phyloP scores from a whole-genome alignment of 257 asterid species.

The Penstemon davidsonii region DNA sequence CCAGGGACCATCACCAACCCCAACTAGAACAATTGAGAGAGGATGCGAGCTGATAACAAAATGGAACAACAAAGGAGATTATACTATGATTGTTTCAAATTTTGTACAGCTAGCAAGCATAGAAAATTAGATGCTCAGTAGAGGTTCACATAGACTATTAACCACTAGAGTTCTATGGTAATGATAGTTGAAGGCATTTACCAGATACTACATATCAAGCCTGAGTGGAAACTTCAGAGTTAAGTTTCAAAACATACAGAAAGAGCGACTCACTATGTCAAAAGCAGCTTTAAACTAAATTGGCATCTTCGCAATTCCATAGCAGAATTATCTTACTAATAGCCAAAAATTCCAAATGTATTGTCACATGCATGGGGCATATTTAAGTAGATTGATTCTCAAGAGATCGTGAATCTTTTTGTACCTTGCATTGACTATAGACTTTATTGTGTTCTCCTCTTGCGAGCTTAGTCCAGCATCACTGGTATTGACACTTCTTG shows the following conservation, averaged over 20 bases:
- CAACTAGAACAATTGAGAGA: slow-evolving; percentile 80
- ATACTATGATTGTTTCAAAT: slow-evolving; percentile 15
- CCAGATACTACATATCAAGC: background rate
- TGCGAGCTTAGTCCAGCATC: slow-evolving; percentile 66
- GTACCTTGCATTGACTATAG: slow-evolving; percentile 78
- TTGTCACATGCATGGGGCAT: slow-evolving; percentile 7
- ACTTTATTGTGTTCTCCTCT: slow-evolving; percentile 61
- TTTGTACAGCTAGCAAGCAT: slow-evolving; percentile 8
- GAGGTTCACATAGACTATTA: background rate
- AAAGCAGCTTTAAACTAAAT: slow-evolving; percentile 8
- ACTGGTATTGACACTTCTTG: slow-evolving; percentile 58
- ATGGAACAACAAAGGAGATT: background rate
- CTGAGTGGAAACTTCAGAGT: background rate
- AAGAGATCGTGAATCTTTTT: slow-evolving; percentile 2
- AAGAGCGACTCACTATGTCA: background rate
- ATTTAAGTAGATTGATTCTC: background rate
- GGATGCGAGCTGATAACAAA: slow-evolving; percentile 56
- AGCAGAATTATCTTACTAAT: slow-evolving; percentile 12
- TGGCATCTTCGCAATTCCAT: slow-evolving; percentile 5
- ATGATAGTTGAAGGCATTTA: background rate
- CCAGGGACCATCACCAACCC: slow-evolving; percentile 97
- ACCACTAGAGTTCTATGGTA: background rate
- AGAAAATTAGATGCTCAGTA: slow-evolving; percentile 1
- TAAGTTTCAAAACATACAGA: slow-evolving; percentile 12
- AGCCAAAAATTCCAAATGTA: slow-evolving; percentile 13